Evolutionary conservation across 768 basidiomycete species (phyloP).

Genomic region (Podaxis mareebaensis): DNA sequence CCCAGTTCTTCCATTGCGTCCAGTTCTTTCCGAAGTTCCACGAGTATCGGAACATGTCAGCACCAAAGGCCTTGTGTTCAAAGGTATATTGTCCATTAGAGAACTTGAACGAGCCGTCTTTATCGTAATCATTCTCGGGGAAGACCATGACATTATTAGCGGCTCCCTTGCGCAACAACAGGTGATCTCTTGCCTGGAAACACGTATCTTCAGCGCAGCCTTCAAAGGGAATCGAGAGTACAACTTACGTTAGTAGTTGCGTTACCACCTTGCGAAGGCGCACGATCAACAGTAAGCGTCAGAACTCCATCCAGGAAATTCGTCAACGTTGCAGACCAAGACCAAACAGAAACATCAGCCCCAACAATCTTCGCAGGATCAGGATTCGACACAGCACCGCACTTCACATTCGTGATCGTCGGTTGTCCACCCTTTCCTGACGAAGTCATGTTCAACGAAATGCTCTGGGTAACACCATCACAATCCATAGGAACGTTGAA

Average conservation of each 20-base stretch:
- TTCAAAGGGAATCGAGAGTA: neutral
- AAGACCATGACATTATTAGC: constrained; percentile 83
- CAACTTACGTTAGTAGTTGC: constrained; percentile 57
- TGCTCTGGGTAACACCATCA: constrained; percentile 56
- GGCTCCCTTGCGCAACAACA: constrained; percentile 80
- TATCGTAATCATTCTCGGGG: constrained; percentile 79
- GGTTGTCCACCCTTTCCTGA: constrained; percentile 63
- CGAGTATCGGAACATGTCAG: constrained; percentile 85
- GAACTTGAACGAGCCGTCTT: constrained; percentile 49
- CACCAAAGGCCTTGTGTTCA: constrained; percentile 81
- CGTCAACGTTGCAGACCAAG: constrained; percentile 72
- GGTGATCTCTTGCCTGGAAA: constrained; percentile 64
- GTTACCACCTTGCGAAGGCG: constrained; percentile 39
- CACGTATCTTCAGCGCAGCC: neutral
- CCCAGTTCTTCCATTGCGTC: constrained; percentile 80
- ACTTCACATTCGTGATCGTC: constrained; percentile 49
- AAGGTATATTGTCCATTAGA: constrained; percentile 71
- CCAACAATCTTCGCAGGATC: constrained; percentile 53
- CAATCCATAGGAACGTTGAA: constrained; percentile 83
- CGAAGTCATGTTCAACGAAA: constrained; percentile 70
- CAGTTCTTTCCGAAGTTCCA: constrained; percentile 86
- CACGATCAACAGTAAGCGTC: constrained; percentile 63
- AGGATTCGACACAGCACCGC: constrained; percentile 49
- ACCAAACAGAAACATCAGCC: constrained; percentile 59
- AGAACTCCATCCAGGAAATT: constrained; percentile 85